Percentiles rank a stretch among this genome's conserved stretches.
phyloP scores from a whole-genome alignment of 1,284 basidiomycete species.

The Apiotrichum domesticum region DNA sequence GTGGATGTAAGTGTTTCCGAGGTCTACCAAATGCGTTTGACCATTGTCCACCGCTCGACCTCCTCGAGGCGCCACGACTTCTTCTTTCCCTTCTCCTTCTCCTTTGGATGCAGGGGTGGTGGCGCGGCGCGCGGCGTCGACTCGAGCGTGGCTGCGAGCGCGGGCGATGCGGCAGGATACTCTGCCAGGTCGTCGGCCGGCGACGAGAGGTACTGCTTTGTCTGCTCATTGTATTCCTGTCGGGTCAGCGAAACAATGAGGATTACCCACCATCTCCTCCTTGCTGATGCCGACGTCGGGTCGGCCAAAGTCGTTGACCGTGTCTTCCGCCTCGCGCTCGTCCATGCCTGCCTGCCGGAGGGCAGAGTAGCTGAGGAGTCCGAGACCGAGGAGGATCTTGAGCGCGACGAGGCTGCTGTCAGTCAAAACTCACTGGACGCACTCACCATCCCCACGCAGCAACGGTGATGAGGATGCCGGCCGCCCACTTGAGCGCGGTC shows the following conservation, averaged over 20 bases:
- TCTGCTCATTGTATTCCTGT: conserved; percentile 71
- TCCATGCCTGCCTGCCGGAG: conserved; percentile 69
- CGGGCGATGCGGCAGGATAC: conserved; percentile 33
- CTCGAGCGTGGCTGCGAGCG: conserved; percentile 1
- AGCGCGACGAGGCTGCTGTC: conserved; percentile 58
- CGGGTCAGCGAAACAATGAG: too few species aligned
- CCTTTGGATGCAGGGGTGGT: conserved; percentile 54
- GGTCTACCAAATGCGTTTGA: conserved; percentile 76
- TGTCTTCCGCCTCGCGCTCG: conserved; percentile 59
- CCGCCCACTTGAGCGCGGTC: conserved; percentile 57
- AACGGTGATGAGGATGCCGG: conserved; percentile 56
- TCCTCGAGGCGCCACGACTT: conserved; percentile 69
- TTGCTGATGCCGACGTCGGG: conserved; percentile 79
- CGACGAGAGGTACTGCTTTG: conserved; percentile 65
- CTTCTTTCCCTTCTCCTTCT: conserved; percentile 46
- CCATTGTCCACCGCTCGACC: conserved; percentile 86
- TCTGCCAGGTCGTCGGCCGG: conserved; percentile 61
- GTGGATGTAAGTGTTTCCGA: neutral
- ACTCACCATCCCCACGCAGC: conserved; percentile 69
- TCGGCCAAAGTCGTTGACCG: conserved; percentile 78
- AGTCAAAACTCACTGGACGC: neutral
- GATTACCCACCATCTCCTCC: conserved; percentile 63
- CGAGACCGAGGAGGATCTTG: conserved; percentile 82
- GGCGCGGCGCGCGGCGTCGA: neutral
- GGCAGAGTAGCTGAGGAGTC: conserved; percentile 75